Evolutionary conservation across 306 rosid genomes (phyloP), one percentile per base, ranked within the genome.

Genomic region (Lathyrus aphaca): DNA sequence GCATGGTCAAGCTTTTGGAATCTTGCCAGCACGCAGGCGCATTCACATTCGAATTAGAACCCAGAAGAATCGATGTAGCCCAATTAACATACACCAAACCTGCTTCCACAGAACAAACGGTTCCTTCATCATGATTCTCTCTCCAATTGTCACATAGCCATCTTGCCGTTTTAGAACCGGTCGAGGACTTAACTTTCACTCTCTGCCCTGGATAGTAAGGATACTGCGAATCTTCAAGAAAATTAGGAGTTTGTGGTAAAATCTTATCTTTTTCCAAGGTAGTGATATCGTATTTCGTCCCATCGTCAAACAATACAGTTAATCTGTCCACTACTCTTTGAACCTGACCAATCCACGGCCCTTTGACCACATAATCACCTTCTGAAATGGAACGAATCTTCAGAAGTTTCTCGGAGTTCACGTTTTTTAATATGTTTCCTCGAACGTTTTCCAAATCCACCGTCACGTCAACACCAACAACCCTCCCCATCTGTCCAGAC

Each of bases 201-300:
- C 96, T 95, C 79, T 84, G 99, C 57, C 99, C 99, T 30, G 97
- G 99, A 81, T 89, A 95, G 63, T 86, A 91, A 43, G 96, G 95
- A 77, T 78, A 95, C 81, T 89, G 97, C 6, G 81, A 78, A 76
- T 95, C 99, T 68, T 95, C 96, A 58, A 95, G 89, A 55, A 81
- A 67, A 81, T 83, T 82, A 48, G 76, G 83, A 74, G 85, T 81
- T 66, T 86, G 12, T 3, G 99, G 95, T 44, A 79, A 54, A 72
- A 91, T 79, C 81, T 79, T 89, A 30, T 84, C 95, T 63, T 73
- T 87, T 73, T 87, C 92, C 64, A 76, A 78, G 37, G 86, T 80
- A 69, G 67, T 79, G 75, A 91, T 79, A 71, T 78, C 87, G 78
- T 79, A 77, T 79, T 77, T 86, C 10, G 92, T 39, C 72, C 99